A percentile compares a stretch with the other conserved stretches of the same genome.
Conservation (phyloP, 306 rosid species). For the Cucurbita moschata region DNA sequence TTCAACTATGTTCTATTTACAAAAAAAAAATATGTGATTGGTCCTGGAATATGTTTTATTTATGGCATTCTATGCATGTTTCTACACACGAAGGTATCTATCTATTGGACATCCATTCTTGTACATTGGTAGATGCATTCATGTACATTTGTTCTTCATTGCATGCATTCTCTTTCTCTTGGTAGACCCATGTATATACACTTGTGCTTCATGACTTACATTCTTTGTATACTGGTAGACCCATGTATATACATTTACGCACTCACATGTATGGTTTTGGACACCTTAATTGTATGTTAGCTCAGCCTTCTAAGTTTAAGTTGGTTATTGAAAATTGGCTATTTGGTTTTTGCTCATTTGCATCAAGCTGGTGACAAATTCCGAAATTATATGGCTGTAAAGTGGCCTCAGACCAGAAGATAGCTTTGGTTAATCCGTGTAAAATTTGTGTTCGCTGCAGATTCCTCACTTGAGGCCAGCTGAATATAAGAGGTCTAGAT, state of each 20-base stretch:
- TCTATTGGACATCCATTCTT: background rate
- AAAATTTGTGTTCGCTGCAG: background rate
- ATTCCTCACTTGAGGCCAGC: slow-evolving; percentile 11
- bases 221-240: background rate
- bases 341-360: background rate
- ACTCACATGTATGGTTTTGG: background rate
- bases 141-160: background rate
- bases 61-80: background rate
- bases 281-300: background rate
- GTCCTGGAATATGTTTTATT: no score
- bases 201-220: background rate
- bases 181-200: no score
- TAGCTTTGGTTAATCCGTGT: background rate
- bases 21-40: background rate
- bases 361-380: background rate
- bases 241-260: background rate
- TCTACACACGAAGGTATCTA: background rate
- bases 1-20: background rate
- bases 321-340: background rate
- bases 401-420: background rate
- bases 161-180: no score
- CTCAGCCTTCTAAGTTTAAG: background rate
- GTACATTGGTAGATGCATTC: background rate
- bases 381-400: background rate
- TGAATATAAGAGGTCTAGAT: slow-evolving; percentile 6